phyloP scores from a whole-genome alignment of 1,139 yeast species.

The Nakaseomyces nivariensis region DNA sequence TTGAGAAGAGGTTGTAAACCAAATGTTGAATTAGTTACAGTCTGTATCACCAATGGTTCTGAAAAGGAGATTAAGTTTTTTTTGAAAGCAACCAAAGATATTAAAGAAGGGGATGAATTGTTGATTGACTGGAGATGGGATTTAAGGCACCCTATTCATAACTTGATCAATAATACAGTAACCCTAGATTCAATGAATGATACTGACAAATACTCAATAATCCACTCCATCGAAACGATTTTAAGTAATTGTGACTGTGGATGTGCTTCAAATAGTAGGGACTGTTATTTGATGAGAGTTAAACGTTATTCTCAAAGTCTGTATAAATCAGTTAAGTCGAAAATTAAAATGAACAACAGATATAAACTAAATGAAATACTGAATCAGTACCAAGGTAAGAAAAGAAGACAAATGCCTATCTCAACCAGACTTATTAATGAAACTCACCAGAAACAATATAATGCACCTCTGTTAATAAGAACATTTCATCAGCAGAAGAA shows the following conservation, averaged over 20 bases:
- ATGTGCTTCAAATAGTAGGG: constrained; percentile 37
- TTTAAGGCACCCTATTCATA: constrained; percentile 58
- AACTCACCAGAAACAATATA: constrained; percentile 11
- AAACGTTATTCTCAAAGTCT: constrained; percentile 35
- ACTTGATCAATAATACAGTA: constrained; percentile 35
- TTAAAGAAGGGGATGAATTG: constrained; percentile 55
- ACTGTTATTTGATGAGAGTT: constrained; percentile 53
- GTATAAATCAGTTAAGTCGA: constrained; percentile 24
- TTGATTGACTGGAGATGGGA: constrained; percentile 90
- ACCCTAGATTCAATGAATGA: constrained; percentile 35
- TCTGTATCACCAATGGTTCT: constrained; percentile 24
- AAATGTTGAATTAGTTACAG: constrained; percentile 55
- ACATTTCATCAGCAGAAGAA: constrained; percentile 5
- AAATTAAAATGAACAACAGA: constrained; percentile 26
- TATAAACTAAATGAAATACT: constrained; percentile 26
- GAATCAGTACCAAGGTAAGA: constrained; percentile 23
- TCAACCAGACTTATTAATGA: constrained; percentile 25
- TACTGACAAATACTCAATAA: constrained; percentile 44
- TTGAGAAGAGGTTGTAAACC: constrained; percentile 70
- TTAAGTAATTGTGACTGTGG: constrained; percentile 67
- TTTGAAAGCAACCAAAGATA: constrained; percentile 41
- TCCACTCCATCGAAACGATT: constrained; percentile 52
- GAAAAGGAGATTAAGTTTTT: constrained; percentile 4
- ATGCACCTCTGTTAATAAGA: constrained; percentile 11
- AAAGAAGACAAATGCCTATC: constrained; percentile 28